Evolutionary conservation across 169 alveolate genomes (phyloP), one percentile per base, ranked within the genome.

Genomic region (Plasmodium inui): DNA sequence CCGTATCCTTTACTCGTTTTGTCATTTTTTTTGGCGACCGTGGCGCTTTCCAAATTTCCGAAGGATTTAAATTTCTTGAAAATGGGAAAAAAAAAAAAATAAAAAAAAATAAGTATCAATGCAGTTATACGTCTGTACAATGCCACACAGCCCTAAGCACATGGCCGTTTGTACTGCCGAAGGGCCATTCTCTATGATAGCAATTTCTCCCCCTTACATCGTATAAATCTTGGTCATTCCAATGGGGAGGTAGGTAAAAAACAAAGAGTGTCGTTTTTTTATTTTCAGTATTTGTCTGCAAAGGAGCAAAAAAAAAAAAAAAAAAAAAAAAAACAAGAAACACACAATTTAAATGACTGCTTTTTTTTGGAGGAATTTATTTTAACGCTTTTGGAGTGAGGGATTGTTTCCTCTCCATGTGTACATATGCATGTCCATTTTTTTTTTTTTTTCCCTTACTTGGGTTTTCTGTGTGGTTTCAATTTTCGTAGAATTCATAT

Each of bases 171-270:
- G 19, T 50, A 7, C 22, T 17, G 19, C 22, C 8, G 9, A 50
- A 3, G 22, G 61, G 61, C n/a, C 71, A 44, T 55, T 30, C 39
- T 82, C 41, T 22, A 67, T 7, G n/a, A 26, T 19, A 19, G 22
- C 37, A 67, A 67, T 67, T 67, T 26, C 17, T 22, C 76, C 61
- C 32, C 2, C 55, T 88, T 88, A 88, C 94, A 79, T 93, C 96
- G 50, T 55, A 57, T 80, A 98, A 95, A 85, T 97, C 98, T 10
- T 83, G 93, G 53, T 98, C 98, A 46, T 94, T 97, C 99, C 99
- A 98, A 19, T 97, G 98, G 44, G 97, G 95, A 9, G 99, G 99
- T 9, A 98, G 93, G 92, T 98, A 98, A 95, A 98, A 98, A 82
- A 98, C 98, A 88, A 98, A 98, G n/a, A 88, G 82, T 34, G 94